Base-by-base conservation (phyloP, 345 rosid genomes). In the Citrus medica region DNA sequence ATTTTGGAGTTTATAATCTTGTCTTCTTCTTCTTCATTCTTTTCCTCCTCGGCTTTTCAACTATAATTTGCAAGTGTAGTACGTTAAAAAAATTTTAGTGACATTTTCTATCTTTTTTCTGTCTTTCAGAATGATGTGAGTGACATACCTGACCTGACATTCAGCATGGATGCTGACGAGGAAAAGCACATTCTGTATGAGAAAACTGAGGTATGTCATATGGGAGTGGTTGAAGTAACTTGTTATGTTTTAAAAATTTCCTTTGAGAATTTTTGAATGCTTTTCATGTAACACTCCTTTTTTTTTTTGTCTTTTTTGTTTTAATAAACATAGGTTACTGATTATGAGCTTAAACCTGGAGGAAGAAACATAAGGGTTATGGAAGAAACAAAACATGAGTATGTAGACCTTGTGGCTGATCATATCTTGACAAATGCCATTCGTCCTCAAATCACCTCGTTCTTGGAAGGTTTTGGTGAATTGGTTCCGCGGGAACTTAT, bases 121-220 rank as follows among this genome's bases (percentile, higher is more conserved):
- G 6, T 82, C 6, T 89, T 81, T 74, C 89, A 95, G 99, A 95
- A 95, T 80, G 99, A 95, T 82, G 98, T 89, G 62, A 93, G 86
- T 59, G 92, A 88, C 79, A 85, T 93, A 40, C 96, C 86, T 69
- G 98, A 91, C 88, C 89, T 95, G 86, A 95, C 99, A 80, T 95
- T 95, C 79, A 95, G 99, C 80, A 95, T 88, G 98, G 99, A 95
- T 86, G 89, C 99, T 27, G 99, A 95, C 46, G 99, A 95, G 86
- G 99, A 95, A 79, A 93, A 92, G 85, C 98, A 86, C 88, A 95
- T 95, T 61, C 94, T 95, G 75, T 95, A 93, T 73, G 99, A 90
- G 86, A 95, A 95, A 84, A 90, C 94, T 16, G 98, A 95, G 98
- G 99, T 93, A 40, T 67, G 79, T 78, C 51, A 46, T 46, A 3